Percentiles rank a stretch among this genome's conserved stretches.
phyloP scores from a whole-genome alignment of 768 basidiomycete species.

The Epithele typhae region DNA sequence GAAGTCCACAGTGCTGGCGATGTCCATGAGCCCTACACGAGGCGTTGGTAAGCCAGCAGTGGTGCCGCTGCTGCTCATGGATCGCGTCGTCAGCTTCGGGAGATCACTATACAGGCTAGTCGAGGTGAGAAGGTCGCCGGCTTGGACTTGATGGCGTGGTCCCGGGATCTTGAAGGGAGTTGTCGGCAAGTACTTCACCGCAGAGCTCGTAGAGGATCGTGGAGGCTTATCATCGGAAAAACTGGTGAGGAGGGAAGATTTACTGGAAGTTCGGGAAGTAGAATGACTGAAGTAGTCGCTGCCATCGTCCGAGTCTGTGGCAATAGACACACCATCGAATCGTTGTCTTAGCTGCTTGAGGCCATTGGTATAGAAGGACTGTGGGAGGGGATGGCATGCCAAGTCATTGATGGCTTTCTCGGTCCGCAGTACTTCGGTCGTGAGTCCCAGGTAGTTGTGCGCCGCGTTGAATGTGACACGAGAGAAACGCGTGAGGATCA shows the following conservation, averaged over 20 bases:
- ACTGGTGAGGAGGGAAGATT: conserved; percentile 4
- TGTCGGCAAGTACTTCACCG: conserved; percentile 16
- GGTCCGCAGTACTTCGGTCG: conserved; percentile 90
- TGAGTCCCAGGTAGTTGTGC: conserved; percentile 93
- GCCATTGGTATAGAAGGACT: conserved; percentile 89
- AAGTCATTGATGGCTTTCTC: conserved; percentile 98
- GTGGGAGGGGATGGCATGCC: conserved; percentile 91
- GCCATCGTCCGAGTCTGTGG: conserved; percentile 41
- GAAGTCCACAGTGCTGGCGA: conserved; percentile 1
- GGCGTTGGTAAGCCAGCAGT: conserved; percentile 10
- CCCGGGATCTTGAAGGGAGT: conserved; percentile 23
- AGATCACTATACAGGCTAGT: conserved; percentile 44
- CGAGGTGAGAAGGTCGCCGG: conserved; percentile 70
- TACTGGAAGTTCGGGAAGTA: conserved; percentile 20
- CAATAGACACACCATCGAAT: conserved; percentile 58
- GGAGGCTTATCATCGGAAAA: conserved; percentile 17
- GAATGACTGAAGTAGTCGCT: conserved; percentile 51
- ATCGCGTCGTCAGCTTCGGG: conserved; percentile 26
- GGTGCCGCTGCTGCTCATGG: conserved; percentile 8
- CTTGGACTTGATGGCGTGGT: conserved; percentile 63
- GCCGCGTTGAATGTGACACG: conserved; percentile 97
- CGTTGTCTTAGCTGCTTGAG: conserved; percentile 85
- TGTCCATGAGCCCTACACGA: conserved; percentile 15
- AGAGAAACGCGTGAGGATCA: conserved; percentile 93
- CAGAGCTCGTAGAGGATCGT: conserved; percentile 17